A percentile compares a stretch with the other conserved stretches of the same genome.
These are phyloP conservation scores for Lipomyces spencermartinsiae DNA, from an alignment of 805 yeast genomes.

Conservation along the genomic window DNA sequence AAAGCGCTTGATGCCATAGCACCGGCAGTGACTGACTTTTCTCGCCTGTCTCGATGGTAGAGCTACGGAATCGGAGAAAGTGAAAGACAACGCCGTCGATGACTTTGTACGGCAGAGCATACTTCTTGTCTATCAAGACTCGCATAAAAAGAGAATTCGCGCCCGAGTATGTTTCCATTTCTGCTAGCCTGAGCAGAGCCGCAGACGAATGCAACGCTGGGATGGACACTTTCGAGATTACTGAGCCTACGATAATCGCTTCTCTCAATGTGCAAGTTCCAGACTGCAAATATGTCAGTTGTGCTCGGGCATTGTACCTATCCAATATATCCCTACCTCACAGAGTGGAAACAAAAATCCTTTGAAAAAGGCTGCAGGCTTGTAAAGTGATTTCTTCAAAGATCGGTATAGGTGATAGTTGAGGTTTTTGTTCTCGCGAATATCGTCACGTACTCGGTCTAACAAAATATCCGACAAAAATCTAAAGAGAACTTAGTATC, in stretches of 20 bases:
- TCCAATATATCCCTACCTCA: constrained; percentile 60
- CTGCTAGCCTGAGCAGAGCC: constrained; percentile 83
- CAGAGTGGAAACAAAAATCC: constrained; percentile 93
- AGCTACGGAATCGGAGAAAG: constrained; percentile 83
- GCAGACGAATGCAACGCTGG: constrained; percentile 97
- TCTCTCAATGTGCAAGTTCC: constrained; percentile 79
- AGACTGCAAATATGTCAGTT: constrained; percentile 14
- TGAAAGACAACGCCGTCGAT: constrained; percentile 93
- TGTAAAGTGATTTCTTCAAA: constrained; percentile 88
- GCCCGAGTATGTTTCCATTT: constrained; percentile 77
- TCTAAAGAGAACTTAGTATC: neutral
- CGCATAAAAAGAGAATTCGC: constrained; percentile 90
- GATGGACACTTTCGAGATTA: constrained; percentile 83
- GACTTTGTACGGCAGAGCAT: constrained; percentile 96
- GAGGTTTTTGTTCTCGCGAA: constrained; percentile 56
- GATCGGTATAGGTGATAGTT: constrained; percentile 94
- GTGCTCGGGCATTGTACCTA: neutral
- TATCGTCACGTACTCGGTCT: constrained; percentile 51
- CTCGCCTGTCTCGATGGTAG: constrained; percentile 50
- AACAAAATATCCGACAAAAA: constrained; percentile 45
- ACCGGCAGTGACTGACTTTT: constrained; percentile 67
- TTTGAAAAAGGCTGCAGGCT: constrained; percentile 97
- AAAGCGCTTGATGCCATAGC: constrained; percentile 96
- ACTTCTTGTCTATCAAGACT: constrained; percentile 88
- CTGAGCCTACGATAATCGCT: constrained; percentile 94